phyloP scores from a whole-genome alignment of 495 filamentous ascomycete genomes.

The Annulohypoxylon stygium region DNA sequence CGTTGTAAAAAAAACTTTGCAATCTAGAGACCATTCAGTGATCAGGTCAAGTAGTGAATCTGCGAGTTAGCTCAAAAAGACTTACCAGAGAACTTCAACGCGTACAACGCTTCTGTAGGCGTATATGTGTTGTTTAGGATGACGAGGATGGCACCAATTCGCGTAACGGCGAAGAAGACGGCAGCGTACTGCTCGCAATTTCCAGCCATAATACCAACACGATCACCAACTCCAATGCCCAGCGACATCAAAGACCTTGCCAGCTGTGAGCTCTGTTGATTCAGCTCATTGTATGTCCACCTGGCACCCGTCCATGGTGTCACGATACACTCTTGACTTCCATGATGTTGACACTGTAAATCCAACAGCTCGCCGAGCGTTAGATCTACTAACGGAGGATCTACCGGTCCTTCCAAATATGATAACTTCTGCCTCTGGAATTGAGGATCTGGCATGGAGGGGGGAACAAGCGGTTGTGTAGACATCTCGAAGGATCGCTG shows the following conservation, averaged over 20 bases:
- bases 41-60: neutral
- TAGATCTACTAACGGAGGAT: constrained; percentile 70
- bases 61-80: neutral
- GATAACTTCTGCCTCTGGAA: constrained; percentile 59
- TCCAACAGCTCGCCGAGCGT: constrained; percentile 73
- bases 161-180: constrained; percentile 75
- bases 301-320: constrained; percentile 75
- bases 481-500: constrained; percentile 34
- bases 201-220: constrained; percentile 77
- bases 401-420: constrained; percentile 69
- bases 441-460: constrained; percentile 36
- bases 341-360: constrained; percentile 71
- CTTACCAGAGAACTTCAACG: constrained; percentile 73
- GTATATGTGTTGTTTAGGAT: constrained; percentile 82
- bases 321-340: constrained; percentile 70
- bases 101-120: constrained; percentile 71
- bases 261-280: constrained; percentile 69
- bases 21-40: constrained; percentile 53
- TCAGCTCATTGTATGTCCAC: constrained; percentile 75
- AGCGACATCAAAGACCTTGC: constrained; percentile 70
- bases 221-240: constrained; percentile 72
- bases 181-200: constrained; percentile 79
- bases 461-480: constrained; percentile 28
- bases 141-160: constrained; percentile 75
- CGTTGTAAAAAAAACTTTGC: constrained; percentile 74